Evolutionary conservation across 208 protist genomes (phyloP), one percentile per base, ranked within the genome.

Genomic region (Trypanosomatidae sp.): DNA sequence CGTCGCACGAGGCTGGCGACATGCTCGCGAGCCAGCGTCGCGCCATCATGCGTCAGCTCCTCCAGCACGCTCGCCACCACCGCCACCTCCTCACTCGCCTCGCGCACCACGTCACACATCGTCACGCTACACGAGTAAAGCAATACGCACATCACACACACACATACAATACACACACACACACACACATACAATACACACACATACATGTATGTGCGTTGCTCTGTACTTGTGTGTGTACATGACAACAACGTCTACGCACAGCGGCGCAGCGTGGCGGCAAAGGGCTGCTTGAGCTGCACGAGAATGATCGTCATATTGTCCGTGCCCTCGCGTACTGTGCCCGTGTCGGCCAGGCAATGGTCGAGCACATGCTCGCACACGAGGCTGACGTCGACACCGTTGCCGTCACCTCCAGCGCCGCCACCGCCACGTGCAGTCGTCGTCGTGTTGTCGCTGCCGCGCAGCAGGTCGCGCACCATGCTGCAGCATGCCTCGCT

Each of bases 231-330:
- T n/a, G n/a, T n/a, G n/a, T n/a, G n/a, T n/a, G n/a, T n/a, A n/a
- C n/a, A n/a, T n/a, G n/a, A n/a, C n/a, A n/a, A n/a, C n/a, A n/a
- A n/a, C n/a, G n/a, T 35, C n/a, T 11, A 35, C n/a, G 11, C n/a
- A 35, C 30, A 35, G 11, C 11, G 30, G 11, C 11, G 11, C n/a
- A 15, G n/a, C 11, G 30, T 35, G 30, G 30, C 11, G 30, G n/a
- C 75, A 68, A 88, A 93, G 8, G 60, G 51, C 10, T 64, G 55
- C 51, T 91, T 94, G 55, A 92, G 88, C 39, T 88, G 55, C n/a
- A 76, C 66, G 46, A 94, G 46, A 23, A 94, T 75, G 41, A 94
- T 80, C 10, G 86, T 86, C 73, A 92, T 90, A 56, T 94, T 94
- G 56, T 94, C 86, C 18, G 74, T 84, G 20, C 75, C 69, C 5